Percentiles rank a stretch among this genome's conserved stretches.
These are phyloP conservation scores for Amauroascus verrucosus DNA, from an alignment of 2,329 filamentous ascomycete species.

Conservation along the genomic window DNA sequence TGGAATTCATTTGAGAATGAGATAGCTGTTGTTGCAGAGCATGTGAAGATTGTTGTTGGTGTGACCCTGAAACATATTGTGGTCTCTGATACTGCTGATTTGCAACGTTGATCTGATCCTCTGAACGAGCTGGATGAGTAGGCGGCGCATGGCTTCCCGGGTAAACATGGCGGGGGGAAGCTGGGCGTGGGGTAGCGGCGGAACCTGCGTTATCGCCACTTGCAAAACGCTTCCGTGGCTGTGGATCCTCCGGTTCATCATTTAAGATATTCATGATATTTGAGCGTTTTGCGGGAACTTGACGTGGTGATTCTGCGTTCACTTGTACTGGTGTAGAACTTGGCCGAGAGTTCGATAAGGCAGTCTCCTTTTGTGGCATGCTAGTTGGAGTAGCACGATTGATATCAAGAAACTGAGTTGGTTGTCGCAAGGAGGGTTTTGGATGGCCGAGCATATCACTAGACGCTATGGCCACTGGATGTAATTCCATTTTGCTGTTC, in stretches of 20 bases:
- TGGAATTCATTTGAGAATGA: constrained; percentile 18
- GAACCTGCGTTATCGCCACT: constrained; percentile 27
- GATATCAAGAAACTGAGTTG: constrained; percentile 8
- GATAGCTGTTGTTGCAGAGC: constrained; percentile 15
- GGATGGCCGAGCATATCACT: constrained; percentile 1
- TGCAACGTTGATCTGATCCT: constrained; percentile 1
- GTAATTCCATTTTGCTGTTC: constrained; percentile 11
- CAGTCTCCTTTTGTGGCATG: constrained; percentile 17
- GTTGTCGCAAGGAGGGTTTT: constrained; percentile 2
- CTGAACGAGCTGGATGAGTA: constrained; percentile 7
- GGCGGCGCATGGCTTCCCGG: constrained; percentile 23
- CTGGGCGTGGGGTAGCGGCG: constrained; percentile 17
- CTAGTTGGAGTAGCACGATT: constrained; percentile 7
- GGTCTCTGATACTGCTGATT: constrained; percentile 13
- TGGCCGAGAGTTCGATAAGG: constrained; percentile 25
- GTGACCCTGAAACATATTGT: constrained; percentile 16
- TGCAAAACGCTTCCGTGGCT: constrained; percentile 37
- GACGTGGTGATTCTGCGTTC: constrained; percentile 29
- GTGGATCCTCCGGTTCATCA: constrained; percentile 39
- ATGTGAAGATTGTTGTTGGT: constrained; percentile 20
- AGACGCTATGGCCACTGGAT: background rate
- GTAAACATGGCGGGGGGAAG: constrained; percentile 19
- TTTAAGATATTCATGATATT: constrained; percentile 43
- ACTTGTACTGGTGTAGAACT: constrained; percentile 24
- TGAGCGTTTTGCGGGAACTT: constrained; percentile 39